Base-by-base conservation (phyloP, 805 yeast genomes). In the Yarrowia sp. region DNA sequence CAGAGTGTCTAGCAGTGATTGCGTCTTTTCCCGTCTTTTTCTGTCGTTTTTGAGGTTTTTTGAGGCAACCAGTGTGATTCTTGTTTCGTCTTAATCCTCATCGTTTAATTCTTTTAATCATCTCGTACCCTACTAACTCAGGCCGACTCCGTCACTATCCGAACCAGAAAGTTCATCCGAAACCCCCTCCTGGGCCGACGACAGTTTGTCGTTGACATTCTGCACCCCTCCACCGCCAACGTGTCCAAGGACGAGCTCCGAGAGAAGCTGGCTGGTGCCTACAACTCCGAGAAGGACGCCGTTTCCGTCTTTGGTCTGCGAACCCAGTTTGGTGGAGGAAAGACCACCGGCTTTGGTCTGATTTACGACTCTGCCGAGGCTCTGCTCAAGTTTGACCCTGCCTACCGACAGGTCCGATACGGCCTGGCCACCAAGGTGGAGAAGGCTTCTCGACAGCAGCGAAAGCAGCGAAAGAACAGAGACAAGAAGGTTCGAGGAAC, bases 391-490 rank as follows among this genome's bases (percentile, higher is more conserved):
- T 93, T 95, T 82, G 99, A 95, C 86, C 99, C 99, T 84, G 79
- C 91, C 74, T 95, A 95, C 96, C 92, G 99, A 85, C 90, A 91
- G 79, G 96, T 95, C 76, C 92, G 99, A 89, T 89, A 90, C 86
- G 98, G 98, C 78, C 86, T 92, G 80, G 98, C 96, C 79, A 84
- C 84, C 75, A 92, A 90, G 88, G 92, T 88, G 78, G 98, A 93
- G 83, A 92, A 91, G 86, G 85, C 97, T 76, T 91, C 98, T 77
- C 92, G 98, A 92, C 97, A 92, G 86, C 99, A 95, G 87, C 91
- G 99, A 88, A 95, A 95, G 84, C 98, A 93, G 87, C 91, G 89
- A 92, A 93, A 95, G 92, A 95, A 95, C 96, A 92, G 98, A 69
- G 97, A 89, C 79, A 88, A 89, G 92, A 95, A 95, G 90, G 82